Evolutionary conservation across 306 rosid genomes (phyloP).

Genomic region (Prunus mongolica): DNA sequence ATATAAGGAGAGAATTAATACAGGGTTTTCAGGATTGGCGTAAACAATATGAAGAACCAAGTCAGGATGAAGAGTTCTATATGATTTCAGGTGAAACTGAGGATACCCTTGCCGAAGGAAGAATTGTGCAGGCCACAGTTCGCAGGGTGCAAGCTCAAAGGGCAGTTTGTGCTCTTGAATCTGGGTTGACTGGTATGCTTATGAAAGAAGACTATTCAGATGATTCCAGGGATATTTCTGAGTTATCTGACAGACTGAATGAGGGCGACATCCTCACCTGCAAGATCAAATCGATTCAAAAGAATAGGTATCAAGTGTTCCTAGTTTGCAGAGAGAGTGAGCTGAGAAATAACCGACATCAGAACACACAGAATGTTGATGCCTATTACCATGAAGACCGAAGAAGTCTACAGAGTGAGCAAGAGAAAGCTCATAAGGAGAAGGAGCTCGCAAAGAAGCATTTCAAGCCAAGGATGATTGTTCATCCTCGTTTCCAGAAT

Average conservation of each 20-base stretch:
- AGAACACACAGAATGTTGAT: constrained; percentile 49
- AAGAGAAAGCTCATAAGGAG: constrained; percentile 83
- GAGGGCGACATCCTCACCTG: constrained; percentile 90
- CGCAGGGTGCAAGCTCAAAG: constrained; percentile 77
- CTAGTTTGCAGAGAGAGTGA: constrained; percentile 86
- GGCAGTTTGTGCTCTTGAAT: constrained; percentile 87
- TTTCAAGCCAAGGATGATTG: constrained; percentile 97
- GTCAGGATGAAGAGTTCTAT: constrained; percentile 91
- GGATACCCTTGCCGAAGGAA: constrained; percentile 91
- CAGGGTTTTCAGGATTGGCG: constrained; percentile 99
- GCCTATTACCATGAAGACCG: constrained; percentile 79
- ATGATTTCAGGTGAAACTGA: constrained; percentile 97
- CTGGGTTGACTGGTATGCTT: constrained; percentile 98
- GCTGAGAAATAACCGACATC: constrained; percentile 76
- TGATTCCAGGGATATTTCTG: constrained; percentile 82
- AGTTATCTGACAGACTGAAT: constrained; percentile 77
- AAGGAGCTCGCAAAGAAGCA: constrained; percentile 91
- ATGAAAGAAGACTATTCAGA: constrained; percentile 88
- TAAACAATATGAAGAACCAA: constrained; percentile 91
- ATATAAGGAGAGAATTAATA: constrained; percentile 83
- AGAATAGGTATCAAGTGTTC: constrained; percentile 90
- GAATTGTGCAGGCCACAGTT: constrained; percentile 86
- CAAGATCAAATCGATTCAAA: constrained; percentile 94
- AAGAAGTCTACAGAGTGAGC: constrained; percentile 71
- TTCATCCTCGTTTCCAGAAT: constrained; percentile 98